phyloP scores from a whole-genome alignment of 2,329 filamentous ascomycete genomes.

The Hypoxylon sp. region DNA sequence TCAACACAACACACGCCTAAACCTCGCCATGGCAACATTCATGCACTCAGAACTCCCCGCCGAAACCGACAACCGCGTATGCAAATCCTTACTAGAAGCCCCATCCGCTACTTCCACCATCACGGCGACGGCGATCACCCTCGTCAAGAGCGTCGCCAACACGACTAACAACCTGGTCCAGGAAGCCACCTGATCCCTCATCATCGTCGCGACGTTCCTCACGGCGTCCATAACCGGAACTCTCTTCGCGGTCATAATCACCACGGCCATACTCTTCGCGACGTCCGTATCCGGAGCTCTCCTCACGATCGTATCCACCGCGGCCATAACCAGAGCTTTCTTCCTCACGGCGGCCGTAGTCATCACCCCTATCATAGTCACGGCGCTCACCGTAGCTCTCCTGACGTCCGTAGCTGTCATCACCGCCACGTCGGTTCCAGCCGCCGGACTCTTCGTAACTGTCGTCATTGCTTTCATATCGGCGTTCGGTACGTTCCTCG shows the following conservation, averaged over 20 bases:
- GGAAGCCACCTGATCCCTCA: conserved; percentile 46
- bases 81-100: conserved; percentile 37
- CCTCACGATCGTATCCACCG: conserved; percentile 43
- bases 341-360: conserved; percentile 30
- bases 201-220: conserved; percentile 44
- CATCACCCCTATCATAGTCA: conserved; percentile 13
- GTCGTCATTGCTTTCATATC: conserved; percentile 58
- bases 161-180: conserved; percentile 42
- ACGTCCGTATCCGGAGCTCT: conserved; percentile 45
- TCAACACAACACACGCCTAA: conserved; percentile 26
- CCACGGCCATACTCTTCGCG: conserved; percentile 40
- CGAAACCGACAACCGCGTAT: conserved; percentile 13
- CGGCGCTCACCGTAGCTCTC: conserved; percentile 16
- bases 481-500: conserved; percentile 70
- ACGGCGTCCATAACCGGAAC: conserved; percentile 34
- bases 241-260: conserved; percentile 45
- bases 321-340: conserved; percentile 21
- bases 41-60: conserved; percentile 16
- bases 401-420: conserved; percentile 21
- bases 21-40: conserved; percentile 11
- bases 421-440: conserved; percentile 43
- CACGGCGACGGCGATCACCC: conserved; percentile 42
- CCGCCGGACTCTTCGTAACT: conserved; percentile 50
- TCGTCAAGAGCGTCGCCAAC: conserved; percentile 49
- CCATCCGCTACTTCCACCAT: conserved; percentile 44